phyloP scores from a whole-genome alignment of 768 basidiomycete species.

The Suillus bovinus region DNA sequence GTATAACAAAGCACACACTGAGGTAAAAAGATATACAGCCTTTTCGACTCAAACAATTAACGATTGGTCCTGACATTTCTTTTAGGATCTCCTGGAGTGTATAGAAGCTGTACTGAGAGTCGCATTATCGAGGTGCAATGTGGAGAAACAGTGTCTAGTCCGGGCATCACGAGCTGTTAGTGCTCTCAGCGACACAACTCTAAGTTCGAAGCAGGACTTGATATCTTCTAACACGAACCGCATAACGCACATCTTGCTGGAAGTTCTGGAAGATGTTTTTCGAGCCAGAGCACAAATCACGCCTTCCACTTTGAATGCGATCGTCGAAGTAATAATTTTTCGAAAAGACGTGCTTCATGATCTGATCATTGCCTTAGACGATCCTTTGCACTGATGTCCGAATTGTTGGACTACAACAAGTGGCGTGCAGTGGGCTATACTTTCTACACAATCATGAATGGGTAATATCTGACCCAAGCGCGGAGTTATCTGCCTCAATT shows the following conservation, averaged over 20 bases:
- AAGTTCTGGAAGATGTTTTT: constrained; percentile 53
- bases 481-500: constrained; percentile 53
- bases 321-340: constrained; percentile 49
- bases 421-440: constrained; percentile 52
- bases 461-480: constrained; percentile 46
- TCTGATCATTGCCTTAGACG: constrained; percentile 22
- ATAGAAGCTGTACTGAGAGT: constrained; percentile 63
- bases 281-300: constrained; percentile 52
- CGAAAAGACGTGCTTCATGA: constrained; percentile 1
- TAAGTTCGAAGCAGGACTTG: constrained; percentile 11
- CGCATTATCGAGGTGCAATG: constrained; percentile 46
- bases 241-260: constrained; percentile 46
- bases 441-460: constrained; percentile 54
- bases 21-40: constrained; percentile 40
- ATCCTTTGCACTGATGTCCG: constrained; percentile 32
- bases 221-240: constrained; percentile 6
- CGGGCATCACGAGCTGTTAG: constrained; percentile 39
- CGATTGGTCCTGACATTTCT: constrained; percentile 22
- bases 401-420: constrained; percentile 20
- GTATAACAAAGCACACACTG: constrained; percentile 57
- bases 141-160: constrained; percentile 15
- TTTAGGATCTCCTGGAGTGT: constrained; percentile 56
- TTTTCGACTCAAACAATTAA: neutral
- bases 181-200: constrained; percentile 40
- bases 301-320: constrained; percentile 47